Evolutionary conservation across 1,139 yeast genomes (phyloP).

Genomic region (Scheffersomyces segobiensis): DNA sequence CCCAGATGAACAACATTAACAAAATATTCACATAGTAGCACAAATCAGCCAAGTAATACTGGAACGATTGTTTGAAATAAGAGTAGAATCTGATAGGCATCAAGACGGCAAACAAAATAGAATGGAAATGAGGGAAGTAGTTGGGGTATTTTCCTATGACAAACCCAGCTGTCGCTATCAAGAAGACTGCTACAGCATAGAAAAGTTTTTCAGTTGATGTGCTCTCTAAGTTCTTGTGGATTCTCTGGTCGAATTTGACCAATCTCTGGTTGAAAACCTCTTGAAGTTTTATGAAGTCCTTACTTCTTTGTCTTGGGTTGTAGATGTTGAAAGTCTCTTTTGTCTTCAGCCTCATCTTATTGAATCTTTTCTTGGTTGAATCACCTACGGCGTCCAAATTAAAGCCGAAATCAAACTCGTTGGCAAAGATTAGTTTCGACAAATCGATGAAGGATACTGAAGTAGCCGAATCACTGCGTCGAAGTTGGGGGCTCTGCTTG

Average conservation of each 20-base stretch:
- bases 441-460: constrained; percentile 41
- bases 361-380: constrained; percentile 35
- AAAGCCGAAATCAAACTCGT: constrained; percentile 48
- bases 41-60: constrained; percentile 87
- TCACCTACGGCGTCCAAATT: constrained; percentile 40
- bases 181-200: constrained; percentile 71
- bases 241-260: constrained; percentile 56
- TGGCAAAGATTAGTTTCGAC: constrained; percentile 36
- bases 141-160: constrained; percentile 78
- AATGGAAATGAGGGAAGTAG: constrained; percentile 74
- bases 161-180: constrained; percentile 71
- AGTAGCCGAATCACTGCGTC: constrained; percentile 33
- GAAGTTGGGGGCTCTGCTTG: constrained; percentile 1
- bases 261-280: constrained; percentile 40
- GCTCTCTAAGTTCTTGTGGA: constrained; percentile 50
- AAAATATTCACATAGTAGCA: constrained; percentile 87
- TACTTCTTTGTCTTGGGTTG: constrained; percentile 15
- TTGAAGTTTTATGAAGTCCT: constrained; percentile 32
- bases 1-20: constrained; percentile 75
- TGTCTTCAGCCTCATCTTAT: constrained; percentile 38
- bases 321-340: constrained; percentile 30
- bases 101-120: constrained; percentile 57
- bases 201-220: constrained; percentile 79
- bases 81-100: constrained; percentile 87
- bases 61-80: constrained; percentile 75